Base-by-base conservation (phyloP, 352 stramenopile genomes). In the Phytopythium montanum region DNA sequence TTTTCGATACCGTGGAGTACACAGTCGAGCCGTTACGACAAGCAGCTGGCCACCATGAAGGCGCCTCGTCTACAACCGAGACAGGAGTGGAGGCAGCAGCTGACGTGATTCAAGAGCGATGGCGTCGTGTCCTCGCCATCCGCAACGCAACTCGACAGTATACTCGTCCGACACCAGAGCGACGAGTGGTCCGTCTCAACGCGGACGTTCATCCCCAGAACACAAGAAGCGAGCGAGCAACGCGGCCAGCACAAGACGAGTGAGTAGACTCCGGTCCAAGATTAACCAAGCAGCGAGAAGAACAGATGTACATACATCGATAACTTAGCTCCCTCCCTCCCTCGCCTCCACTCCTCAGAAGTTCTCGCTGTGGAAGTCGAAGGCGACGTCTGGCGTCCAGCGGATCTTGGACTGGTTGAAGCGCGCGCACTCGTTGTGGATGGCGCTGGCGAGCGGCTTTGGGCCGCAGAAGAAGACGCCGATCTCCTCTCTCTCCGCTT, bases 381-480 rank as follows among this genome's bases (percentile, higher is more conserved):
- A 92, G 31, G 72, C 66, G 48, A 89, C 68, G 13, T 81, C 68
- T 21, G 64, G 65, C 2, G 56, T 58, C 28, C 62, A 55, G 7
- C 65, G 64, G 16, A 62, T 62, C 59, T 79, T 73, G 26, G 68
- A 55, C 55, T 87, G 73, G 39, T 88, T 90, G 60, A 88, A 72
- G 8, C 21, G 23, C 19, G 72, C 71, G 56, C 81, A 90, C 51
- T 88, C 73, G 16, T 90, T 74, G 54, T 82, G 65, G 52, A 95
- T 79, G 33, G 70, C 50, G 31, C 74, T 68, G 23, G 71, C 83
- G 23, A 95, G 72, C 0, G 63, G 60, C 53, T 87, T 83, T 0
- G 81, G 81, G 0, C 87, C 87, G 25, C 87, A 92, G 56, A 87
- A 87, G 57, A 94, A 94, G 13, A 94, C 80, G 5, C 81, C 85